Percentiles rank a stretch among this genome's conserved stretches.
Evolutionary conservation across 176 grass and related monocot genomes (phyloP).

Genomic region (Sorghum bicolor): Sorghum_bicolor_NCBIv3 NC_012870.2:62957501-62958000

Average conservation of each 20-base stretch:
- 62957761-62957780: slow-evolving; percentile 70
- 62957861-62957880: slow-evolving; percentile 19
- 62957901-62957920: not conserved
- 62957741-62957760: slow-evolving; percentile 74
- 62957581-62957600: slow-evolving; percentile 83
- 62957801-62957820: slow-evolving; percentile 83
- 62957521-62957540: slow-evolving; percentile 47
- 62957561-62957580: slow-evolving; percentile 76
- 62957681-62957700: not conserved
- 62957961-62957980: not conserved
- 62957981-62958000: not conserved
- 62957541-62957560: slow-evolving; percentile 64
- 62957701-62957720: not conserved
- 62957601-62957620: slow-evolving; percentile 66
- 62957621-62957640: slow-evolving; percentile 50
- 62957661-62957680: not conserved
- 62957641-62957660: not conserved
- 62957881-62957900: slow-evolving; percentile 7
- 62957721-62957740: slow-evolving; percentile 10
- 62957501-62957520: slow-evolving; percentile 55
- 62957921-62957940: not conserved
- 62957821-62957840: slow-evolving; percentile 71
- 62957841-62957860: slow-evolving; percentile 57
- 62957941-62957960: not conserved
- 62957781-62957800: slow-evolving; percentile 67